A percentile compares a stretch with the other conserved stretches of the same genome.
These are phyloP conservation scores for Amesomyces nigricolor DNA, from an alignment of 2,329 filamentous ascomycete species.

Conservation along the genomic window DNA sequence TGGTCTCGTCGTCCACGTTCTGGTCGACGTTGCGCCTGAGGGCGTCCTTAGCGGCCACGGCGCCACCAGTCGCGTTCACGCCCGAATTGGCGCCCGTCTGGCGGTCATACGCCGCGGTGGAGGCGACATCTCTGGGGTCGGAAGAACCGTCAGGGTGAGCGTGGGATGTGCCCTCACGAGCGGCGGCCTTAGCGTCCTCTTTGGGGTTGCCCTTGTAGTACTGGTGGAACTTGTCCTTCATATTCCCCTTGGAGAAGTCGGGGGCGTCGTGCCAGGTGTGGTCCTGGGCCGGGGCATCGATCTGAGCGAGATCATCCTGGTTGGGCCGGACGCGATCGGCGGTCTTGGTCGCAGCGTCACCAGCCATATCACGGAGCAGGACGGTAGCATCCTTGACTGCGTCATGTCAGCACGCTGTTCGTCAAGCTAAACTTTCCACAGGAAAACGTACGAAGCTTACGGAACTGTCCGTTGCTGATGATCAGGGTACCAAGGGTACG, in stretches of 20 bases:
- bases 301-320: slow-evolving; percentile 67
- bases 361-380: slow-evolving; percentile 82
- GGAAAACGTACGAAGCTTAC: slow-evolving; percentile 67
- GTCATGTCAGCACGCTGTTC: slow-evolving; percentile 11
- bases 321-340: slow-evolving; percentile 70
- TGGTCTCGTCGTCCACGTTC: slow-evolving; percentile 62
- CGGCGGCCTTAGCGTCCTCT: slow-evolving; percentile 57
- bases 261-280: slow-evolving; percentile 92
- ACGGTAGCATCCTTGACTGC: slow-evolving; percentile 70
- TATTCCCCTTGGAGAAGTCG: slow-evolving; percentile 61
- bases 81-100: slow-evolving; percentile 40
- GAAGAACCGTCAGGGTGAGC: slow-evolving; percentile 52
- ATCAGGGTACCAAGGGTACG: slow-evolving; percentile 82
- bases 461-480: slow-evolving; percentile 93
- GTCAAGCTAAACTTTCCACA: neutral
- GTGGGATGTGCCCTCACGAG: slow-evolving; percentile 49
- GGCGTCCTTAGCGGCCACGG: slow-evolving; percentile 38
- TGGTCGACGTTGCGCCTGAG: slow-evolving; percentile 53
- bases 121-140: slow-evolving; percentile 49
- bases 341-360: slow-evolving; percentile 78
- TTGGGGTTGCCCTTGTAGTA: slow-evolving; percentile 50
- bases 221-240: slow-evolving; percentile 64
- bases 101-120: slow-evolving; percentile 40
- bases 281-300: slow-evolving; percentile 80
- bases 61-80: slow-evolving; percentile 46